Evolutionary conservation across 331 rosid genomes (phyloP).

Genomic region (Phaseolus coccineus): DNA sequence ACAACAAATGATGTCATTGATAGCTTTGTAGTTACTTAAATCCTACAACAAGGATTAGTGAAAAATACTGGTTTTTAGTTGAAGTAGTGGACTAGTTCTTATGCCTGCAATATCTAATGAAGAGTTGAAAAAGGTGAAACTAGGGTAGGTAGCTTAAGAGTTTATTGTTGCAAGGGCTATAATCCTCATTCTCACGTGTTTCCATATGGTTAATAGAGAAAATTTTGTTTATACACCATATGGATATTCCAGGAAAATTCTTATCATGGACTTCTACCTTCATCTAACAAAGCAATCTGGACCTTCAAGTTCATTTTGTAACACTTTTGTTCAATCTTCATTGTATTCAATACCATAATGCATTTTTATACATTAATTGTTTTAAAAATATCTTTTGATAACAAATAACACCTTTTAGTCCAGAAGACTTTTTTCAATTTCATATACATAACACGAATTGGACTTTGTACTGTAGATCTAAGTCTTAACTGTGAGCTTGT

Average conservation of each 20-base stretch:
- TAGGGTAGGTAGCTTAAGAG: constrained; percentile 16
- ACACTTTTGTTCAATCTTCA: neutral
- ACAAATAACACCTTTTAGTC: neutral
- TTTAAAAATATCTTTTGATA: neutral
- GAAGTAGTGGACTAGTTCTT: constrained; percentile 14
- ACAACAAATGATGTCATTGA: constrained; percentile 60
- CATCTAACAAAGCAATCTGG: neutral
- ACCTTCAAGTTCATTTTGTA: neutral
- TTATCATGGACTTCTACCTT: neutral
- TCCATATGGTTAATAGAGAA: neutral
- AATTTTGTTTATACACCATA: neutral
- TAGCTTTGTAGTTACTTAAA: constrained; percentile 43
- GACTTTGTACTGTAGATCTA: too few relatives aligned
- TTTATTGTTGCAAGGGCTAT: neutral
- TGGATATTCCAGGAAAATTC: neutral
- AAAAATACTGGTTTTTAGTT: constrained; percentile 6
- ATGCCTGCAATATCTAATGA: constrained; percentile 12
- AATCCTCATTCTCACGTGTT: neutral
- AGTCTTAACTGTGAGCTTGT: too few relatives aligned
- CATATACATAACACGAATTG: neutral
- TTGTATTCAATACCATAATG: neutral
- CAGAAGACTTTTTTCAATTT: neutral
- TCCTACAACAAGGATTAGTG: constrained; percentile 10
- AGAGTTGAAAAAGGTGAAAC: neutral
- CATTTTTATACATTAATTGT: neutral